Base-by-base conservation (phyloP, 257 asterid species). In the Jaltomata sinuosa region DNA sequence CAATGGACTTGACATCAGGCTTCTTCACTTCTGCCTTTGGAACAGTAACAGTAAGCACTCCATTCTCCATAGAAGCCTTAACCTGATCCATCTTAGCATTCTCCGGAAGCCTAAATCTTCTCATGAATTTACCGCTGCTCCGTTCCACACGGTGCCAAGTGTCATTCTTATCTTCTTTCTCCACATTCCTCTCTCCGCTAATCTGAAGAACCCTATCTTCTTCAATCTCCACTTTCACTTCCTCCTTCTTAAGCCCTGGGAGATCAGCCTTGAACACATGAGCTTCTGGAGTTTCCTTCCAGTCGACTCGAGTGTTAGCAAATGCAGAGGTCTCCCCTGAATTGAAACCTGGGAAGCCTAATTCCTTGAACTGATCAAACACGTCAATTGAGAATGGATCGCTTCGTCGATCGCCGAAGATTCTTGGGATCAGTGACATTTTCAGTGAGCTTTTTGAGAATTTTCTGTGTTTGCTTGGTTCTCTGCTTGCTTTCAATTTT, bases 21-120 rank as follows among this genome's bases (percentile, higher is more conserved):
- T 85, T 85, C 84, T 85, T 85, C 16, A 53, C 84, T 16, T 82
- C 84, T 64, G n/a, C 84, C 21, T 83, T 86, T 0, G 88, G 88
- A 38, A 86, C 81, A 9, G 81, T 86, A 0, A 82, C 47, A 34
- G 72, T 82, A 0, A 85, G 84, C 10, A 85, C 84, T 6, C 85
- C 85, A 32, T 85, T 85, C 71, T 82, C 88, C 72, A 83, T 64
- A 9, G 76, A 12, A 0, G 84, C 88, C 45, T 76, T 83, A 2
- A 86, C 74, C 11, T 38, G 38, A 68, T 77, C 84, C 15, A 83
- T 42, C 45, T 86, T 83, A 0, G 88, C 86, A 9, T 86, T 53
- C 52, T 86, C 88, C 10, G 86, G 88, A 19, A 64, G 62, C 79
- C 86, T 64, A 22, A 86, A 62, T 32, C 88, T 76, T 6, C 86